A percentile compares a stretch with the other conserved stretches of the same genome.
phyloP scores from a whole-genome alignment of 1,284 basidiomycete species.

The Puccinia hordei region DNA sequence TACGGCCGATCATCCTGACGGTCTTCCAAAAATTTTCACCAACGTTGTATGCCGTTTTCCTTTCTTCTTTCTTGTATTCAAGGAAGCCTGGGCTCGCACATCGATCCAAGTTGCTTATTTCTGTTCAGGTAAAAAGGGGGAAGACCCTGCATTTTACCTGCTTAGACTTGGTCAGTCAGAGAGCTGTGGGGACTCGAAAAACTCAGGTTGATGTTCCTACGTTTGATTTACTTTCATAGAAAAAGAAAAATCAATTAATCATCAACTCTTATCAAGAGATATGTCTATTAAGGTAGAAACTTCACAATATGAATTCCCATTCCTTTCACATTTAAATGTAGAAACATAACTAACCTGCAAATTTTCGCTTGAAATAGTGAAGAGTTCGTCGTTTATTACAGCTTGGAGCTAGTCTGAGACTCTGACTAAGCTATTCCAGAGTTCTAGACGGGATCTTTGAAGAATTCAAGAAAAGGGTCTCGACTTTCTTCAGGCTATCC shows the following conservation, averaged over 20 bases:
- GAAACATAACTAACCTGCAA: neutral
- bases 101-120: neutral
- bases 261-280: conserved; percentile 56
- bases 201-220: neutral
- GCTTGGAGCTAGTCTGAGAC: neutral
- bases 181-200: neutral
- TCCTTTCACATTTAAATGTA: neutral
- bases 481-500: conserved; percentile 55
- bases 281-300: conserved; percentile 51
- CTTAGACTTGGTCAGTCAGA: conserved; percentile 55
- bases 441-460: conserved; percentile 56
- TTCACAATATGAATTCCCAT: neutral
- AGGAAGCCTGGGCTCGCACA: neutral
- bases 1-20: conserved; percentile 22
- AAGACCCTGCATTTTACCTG: conserved; percentile 56
- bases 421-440: conserved; percentile 51
- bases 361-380: conserved; percentile 1
- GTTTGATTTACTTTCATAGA: conserved; percentile 34
- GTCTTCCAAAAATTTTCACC: conserved; percentile 52
- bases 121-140: conserved; percentile 53
- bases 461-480: conserved; percentile 53
- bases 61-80: no score
- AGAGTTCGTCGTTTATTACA: conserved; percentile 5
- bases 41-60: conserved; percentile 53
- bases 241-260: conserved; percentile 56